phyloP scores from a whole-genome alignment of 257 asterid species.

The Voacanga thouarsii region DNA sequence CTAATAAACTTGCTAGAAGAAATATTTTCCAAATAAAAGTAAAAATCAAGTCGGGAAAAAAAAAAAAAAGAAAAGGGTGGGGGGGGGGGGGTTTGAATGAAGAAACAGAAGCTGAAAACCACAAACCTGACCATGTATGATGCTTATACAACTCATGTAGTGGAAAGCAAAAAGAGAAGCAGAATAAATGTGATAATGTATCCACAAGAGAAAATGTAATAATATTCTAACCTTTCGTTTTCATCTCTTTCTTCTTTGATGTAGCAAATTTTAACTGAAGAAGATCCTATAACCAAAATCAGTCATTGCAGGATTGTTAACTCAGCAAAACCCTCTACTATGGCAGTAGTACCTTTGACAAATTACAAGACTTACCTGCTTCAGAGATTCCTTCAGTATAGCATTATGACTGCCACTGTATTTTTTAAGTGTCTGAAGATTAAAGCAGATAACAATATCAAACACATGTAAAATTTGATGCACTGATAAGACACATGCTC shows the following conservation, averaged over 20 bases:
- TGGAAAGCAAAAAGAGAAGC: neutral
- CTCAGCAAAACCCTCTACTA: neutral
- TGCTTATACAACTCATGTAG: neutral
- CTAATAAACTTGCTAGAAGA: neutral
- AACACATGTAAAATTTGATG: neutral
- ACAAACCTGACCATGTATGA: neutral
- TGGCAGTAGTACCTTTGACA: no score
- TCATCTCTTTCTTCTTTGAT: conserved; percentile 7
- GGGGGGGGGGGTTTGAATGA: no score
- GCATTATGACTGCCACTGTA: neutral
- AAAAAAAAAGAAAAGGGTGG: neutral
- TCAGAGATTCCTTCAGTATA: conserved; percentile 11
- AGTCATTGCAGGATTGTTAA: neutral
- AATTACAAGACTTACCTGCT: conserved; percentile 9
- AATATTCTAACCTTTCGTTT: conserved; percentile 16
- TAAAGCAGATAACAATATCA: neutral
- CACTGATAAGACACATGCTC: neutral
- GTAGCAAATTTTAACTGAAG: neutral
- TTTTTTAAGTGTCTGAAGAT: neutral
- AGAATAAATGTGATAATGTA: conserved; percentile 1
- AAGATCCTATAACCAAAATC: conserved; percentile 11
- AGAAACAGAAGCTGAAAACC: neutral
- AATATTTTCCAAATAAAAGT: neutral
- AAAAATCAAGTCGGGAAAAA: neutral
- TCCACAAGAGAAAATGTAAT: neutral